phyloP scores from a whole-genome alignment of 2,329 filamentous ascomycete species.

The Arthroderma sp. region DNA sequence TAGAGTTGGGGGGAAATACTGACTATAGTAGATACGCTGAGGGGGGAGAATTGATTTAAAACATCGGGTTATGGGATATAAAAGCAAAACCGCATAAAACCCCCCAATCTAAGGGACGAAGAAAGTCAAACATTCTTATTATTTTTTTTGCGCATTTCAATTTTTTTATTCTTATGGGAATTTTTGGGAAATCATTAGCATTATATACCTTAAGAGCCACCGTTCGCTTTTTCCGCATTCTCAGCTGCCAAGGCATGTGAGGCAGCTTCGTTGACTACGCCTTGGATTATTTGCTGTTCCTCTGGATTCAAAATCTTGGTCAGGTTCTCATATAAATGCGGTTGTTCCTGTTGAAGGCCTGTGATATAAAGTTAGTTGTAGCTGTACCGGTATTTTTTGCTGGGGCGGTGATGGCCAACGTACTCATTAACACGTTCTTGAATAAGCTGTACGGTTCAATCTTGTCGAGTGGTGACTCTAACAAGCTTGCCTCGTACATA shows the following conservation, averaged over 20 bases:
- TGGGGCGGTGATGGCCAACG: conserved; percentile 28
- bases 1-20: too few relatives aligned
- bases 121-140: conserved; percentile 1
- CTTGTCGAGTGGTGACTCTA: conserved; percentile 91
- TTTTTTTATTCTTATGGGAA: background rate
- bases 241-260: conserved; percentile 36
- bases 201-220: conserved; percentile 8
- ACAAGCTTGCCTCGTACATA: conserved; percentile 78
- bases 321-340: conserved; percentile 71
- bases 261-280: conserved; percentile 61
- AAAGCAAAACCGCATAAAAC: background rate
- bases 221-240: conserved; percentile 24
- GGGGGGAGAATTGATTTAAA: background rate
- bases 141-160: background rate
- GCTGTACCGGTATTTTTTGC: background rate
- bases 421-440: conserved; percentile 69
- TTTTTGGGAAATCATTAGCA: background rate
- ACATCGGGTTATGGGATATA: conserved; percentile 1
- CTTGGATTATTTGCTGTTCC: conserved; percentile 70
- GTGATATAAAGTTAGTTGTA: conserved; percentile 16
- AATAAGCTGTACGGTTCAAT: conserved; percentile 90
- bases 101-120: conserved; percentile 1
- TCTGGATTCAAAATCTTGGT: conserved; percentile 66
- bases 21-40: background rate
- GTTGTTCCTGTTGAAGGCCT: conserved; percentile 85